Percentiles rank a stretch among this genome's conserved stretches.
phyloP scores from a whole-genome alignment of 768 basidiomycete species.

The Lactarius sp. region DNA sequence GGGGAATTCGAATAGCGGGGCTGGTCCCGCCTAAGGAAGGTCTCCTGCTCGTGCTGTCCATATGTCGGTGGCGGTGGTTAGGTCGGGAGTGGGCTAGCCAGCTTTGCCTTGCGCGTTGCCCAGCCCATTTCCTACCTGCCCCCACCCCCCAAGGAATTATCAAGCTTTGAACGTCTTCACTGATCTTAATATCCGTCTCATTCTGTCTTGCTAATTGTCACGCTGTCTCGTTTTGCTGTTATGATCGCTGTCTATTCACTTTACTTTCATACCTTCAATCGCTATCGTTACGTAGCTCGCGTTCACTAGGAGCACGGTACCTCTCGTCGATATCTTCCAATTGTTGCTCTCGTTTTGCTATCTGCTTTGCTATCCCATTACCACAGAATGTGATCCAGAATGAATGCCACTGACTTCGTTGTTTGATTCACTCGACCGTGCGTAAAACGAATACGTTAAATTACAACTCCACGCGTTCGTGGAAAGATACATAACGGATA shows the following conservation, averaged over 20 bases:
- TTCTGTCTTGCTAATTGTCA: not conserved
- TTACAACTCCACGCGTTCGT: not conserved
- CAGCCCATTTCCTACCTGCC: too few relatives aligned
- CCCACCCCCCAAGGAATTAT: too few relatives aligned
- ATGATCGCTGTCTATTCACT: not conserved
- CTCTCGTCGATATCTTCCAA: not conserved
- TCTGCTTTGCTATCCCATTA: too few relatives aligned
- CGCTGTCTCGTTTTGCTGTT: not conserved
- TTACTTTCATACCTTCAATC: too few relatives aligned
- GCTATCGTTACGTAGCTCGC: not conserved
- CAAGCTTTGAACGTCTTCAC: not conserved
- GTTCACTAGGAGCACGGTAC: too few relatives aligned
- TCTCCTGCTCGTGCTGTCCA: not conserved
- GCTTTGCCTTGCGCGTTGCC: too few relatives aligned
- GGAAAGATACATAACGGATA: not conserved
- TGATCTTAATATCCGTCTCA: too few relatives aligned
- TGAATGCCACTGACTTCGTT: too few relatives aligned
- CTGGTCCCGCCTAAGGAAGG: not conserved
- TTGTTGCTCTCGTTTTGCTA: not conserved
- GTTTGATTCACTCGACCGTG: not conserved
- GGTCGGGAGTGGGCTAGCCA: too few relatives aligned
- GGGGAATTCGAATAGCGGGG: not conserved
- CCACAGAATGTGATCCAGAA: too few relatives aligned
- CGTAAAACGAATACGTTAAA: not conserved
- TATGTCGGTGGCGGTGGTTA: too few relatives aligned